Evolutionary conservation across 2,329 filamentous ascomycete species (phyloP).

Genomic region (Fusarium foetens): DNA sequence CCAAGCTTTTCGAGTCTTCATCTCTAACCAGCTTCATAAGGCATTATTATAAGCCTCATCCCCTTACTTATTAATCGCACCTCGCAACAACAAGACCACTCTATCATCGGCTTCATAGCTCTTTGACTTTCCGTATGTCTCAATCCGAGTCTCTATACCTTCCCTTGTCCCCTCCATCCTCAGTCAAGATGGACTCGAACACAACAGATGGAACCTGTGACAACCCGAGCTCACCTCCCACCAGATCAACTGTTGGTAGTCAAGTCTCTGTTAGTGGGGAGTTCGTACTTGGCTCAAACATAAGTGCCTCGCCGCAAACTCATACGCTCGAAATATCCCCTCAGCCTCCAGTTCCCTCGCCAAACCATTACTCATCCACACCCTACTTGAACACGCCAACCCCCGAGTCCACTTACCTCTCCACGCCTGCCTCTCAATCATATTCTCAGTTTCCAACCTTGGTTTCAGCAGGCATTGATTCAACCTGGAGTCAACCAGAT

Average conservation of each 20-base stretch:
- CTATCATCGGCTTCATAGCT: constrained; percentile 32
- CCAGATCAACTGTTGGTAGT: constrained; percentile 41
- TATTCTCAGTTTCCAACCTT: constrained; percentile 42
- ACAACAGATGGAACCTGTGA: constrained; percentile 43
- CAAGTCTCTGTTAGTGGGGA: constrained; percentile 35
- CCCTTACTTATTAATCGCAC: constrained; percentile 33
- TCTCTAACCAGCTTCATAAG: constrained; percentile 37
- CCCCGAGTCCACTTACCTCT: constrained; percentile 41
- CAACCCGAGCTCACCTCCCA: constrained; percentile 43
- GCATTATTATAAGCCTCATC: constrained; percentile 36
- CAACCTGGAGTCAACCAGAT: constrained; percentile 39
- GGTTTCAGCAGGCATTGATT: constrained; percentile 34
- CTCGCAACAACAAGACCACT: constrained; percentile 35
- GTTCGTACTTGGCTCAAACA: constrained; percentile 37
- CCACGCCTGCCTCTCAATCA: constrained; percentile 39
- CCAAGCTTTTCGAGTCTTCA: constrained; percentile 36
- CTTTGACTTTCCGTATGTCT: constrained; percentile 45
- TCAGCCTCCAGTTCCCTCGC: constrained; percentile 37
- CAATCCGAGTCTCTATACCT: constrained; percentile 44
- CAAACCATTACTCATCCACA: constrained; percentile 39
- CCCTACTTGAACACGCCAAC: constrained; percentile 39
- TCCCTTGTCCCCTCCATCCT: constrained; percentile 44
- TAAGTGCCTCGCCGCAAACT: constrained; percentile 40
- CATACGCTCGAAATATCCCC: constrained; percentile 34
- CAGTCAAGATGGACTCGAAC: constrained; percentile 46